phyloP scores from a whole-genome alignment of 495 filamentous ascomycete species.

The Evernia prunastri region DNA sequence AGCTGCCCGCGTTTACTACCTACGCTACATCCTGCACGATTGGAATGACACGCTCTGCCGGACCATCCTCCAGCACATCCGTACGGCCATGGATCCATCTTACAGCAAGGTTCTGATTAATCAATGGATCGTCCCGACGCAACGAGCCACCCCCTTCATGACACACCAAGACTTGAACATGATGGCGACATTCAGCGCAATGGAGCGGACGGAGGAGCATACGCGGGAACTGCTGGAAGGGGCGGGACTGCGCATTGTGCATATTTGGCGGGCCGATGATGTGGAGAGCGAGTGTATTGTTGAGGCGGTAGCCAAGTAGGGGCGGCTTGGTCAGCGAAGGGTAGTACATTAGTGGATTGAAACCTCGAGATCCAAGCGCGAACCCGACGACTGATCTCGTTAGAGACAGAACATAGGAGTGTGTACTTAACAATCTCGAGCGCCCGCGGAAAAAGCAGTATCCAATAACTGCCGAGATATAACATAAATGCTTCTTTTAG shows the following conservation, averaged over 20 bases:
- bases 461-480: too few relatives aligned
- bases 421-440: too few relatives aligned
- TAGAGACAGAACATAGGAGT: too few relatives aligned
- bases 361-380: too few relatives aligned
- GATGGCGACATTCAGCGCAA: conserved; percentile 25
- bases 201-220: conserved; percentile 29
- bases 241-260: conserved; percentile 26
- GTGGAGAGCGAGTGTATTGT: background rate
- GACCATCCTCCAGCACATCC: conserved; percentile 40
- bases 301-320: conserved; percentile 1
- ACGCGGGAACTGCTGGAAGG: conserved; percentile 28
- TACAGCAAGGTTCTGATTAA: conserved; percentile 33
- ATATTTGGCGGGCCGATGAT: conserved; percentile 22
- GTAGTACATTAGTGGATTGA: too few relatives aligned
- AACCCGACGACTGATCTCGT: too few relatives aligned
- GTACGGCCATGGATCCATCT: conserved; percentile 43
- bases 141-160: conserved; percentile 2
- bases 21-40: conserved; percentile 45
- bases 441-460: too few relatives aligned
- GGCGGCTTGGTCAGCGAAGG: too few relatives aligned
- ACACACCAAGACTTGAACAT: conserved; percentile 26
- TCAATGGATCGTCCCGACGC: background rate
- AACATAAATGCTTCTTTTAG: too few relatives aligned
- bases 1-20: conserved; percentile 43
- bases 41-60: conserved; percentile 39